phyloP scores from a whole-genome alignment of 495 filamentous ascomycete genomes.

The Pseudotulostoma volvatum region DNA sequence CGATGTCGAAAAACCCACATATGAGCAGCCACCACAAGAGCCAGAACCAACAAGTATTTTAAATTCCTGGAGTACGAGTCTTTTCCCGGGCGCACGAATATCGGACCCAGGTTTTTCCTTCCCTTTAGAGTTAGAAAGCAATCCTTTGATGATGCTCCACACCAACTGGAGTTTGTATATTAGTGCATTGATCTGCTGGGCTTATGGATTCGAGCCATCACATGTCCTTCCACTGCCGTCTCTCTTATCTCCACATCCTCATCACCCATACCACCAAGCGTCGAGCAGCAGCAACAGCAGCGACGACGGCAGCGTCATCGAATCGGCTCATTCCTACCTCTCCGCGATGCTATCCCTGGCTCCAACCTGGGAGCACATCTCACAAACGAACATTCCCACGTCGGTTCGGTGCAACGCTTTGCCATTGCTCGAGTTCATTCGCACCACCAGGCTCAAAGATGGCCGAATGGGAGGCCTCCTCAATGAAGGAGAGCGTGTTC shows the following conservation, averaged over 20 bases:
- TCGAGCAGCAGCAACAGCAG: neutral
- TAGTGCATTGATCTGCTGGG: slow-evolving; percentile 11
- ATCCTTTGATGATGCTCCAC: slow-evolving; percentile 6
- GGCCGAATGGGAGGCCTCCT: slow-evolving; percentile 7
- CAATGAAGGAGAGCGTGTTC: slow-evolving; percentile 9
- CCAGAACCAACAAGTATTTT: neutral
- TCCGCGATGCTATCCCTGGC: slow-evolving; percentile 3
- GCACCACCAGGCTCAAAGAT: slow-evolving; percentile 1
- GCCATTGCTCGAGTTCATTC: slow-evolving; percentile 1
- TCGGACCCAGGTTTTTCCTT: no score
- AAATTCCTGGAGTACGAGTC: neutral
- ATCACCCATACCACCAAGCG: neutral
- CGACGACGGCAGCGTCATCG: neutral
- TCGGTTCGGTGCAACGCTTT: slow-evolving; percentile 4
- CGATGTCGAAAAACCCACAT: neutral
- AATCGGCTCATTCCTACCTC: slow-evolving; percentile 3
- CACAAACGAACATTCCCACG: slow-evolving; percentile 1
- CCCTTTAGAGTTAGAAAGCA: no score
- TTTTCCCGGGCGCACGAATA: no score
- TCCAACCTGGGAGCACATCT: slow-evolving; percentile 4
- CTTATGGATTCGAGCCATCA: slow-evolving; percentile 6
- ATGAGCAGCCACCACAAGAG: neutral
- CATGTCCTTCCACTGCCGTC: neutral
- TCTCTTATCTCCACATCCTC: neutral
- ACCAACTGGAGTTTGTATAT: slow-evolving; percentile 10